phyloP scores from a whole-genome alignment of 2,329 filamentous ascomycete genomes.

The Penicillium sp. region DNA sequence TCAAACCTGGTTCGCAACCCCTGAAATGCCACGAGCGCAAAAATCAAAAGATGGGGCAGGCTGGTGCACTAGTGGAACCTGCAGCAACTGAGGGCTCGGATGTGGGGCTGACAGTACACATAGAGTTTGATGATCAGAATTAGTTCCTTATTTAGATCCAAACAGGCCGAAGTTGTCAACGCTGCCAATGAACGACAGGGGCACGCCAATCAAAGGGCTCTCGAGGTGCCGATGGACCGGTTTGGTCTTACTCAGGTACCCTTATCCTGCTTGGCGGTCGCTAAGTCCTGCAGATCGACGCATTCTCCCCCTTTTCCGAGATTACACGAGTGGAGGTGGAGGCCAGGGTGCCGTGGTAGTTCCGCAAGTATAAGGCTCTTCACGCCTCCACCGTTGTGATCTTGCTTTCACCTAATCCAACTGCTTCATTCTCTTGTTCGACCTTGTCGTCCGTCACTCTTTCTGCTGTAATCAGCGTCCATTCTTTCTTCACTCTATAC shows the following conservation, averaged over 20 bases:
- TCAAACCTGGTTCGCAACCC: neutral
- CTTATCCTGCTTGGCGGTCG: conserved; percentile 2
- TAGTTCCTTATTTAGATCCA: neutral
- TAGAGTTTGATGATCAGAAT: conserved; percentile 8
- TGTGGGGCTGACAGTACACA: conserved; percentile 3
- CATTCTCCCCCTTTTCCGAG: conserved; percentile 8
- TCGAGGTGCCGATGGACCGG: conserved; percentile 7
- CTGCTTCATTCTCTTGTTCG: conserved; percentile 19
- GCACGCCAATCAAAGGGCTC: conserved; percentile 8
- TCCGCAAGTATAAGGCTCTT: conserved; percentile 1
- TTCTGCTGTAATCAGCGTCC: conserved; percentile 29
- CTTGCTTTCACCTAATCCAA: conserved; percentile 2
- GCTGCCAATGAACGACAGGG: conserved; percentile 2
- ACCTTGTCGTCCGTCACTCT: conserved; percentile 18
- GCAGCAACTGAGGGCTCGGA: conserved; percentile 2
- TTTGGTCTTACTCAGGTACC: conserved; percentile 8
- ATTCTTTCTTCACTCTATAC: conserved; percentile 19
- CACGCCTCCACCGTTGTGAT: neutral
- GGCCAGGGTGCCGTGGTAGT: neutral
- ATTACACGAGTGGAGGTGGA: neutral
- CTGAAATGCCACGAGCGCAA: conserved; percentile 12
- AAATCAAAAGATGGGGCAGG: conserved; percentile 3
- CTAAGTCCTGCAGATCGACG: conserved; percentile 13
- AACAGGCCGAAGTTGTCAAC: neutral
- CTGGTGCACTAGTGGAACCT: neutral